Evolutionary conservation across 2,329 filamentous ascomycete species (phyloP), one percentile per base, ranked within the genome.

Genomic region (Dactylella cylindrospora): DNA sequence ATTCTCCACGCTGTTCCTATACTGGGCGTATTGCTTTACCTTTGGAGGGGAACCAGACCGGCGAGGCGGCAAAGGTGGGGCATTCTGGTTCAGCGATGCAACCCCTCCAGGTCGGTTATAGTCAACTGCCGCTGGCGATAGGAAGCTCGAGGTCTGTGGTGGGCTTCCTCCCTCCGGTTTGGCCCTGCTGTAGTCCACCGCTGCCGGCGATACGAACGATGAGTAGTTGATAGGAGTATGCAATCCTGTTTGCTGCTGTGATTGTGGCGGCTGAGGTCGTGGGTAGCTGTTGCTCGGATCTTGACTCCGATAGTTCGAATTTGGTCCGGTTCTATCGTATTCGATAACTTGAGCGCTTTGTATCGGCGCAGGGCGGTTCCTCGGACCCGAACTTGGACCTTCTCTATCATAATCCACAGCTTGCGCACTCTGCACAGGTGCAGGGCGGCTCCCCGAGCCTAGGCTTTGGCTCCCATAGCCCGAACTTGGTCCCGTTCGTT

Each of bases 361-460:
- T n/a, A n/a, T n/a, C n/a, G n/a, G n/a, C n/a, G n/a, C n/a, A n/a
- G n/a, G n/a, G n/a, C n/a, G n/a, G n/a, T n/a, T n/a, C n/a, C n/a
- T n/a, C n/a, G n/a, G n/a, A n/a, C n/a, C n/a, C n/a, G n/a, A n/a
- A n/a, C 15, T 23, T 4, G 49, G 31, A 17, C 29, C 19, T 4
- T 13, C n/a, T 29, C 38, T 20, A 13, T 43, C 20, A 17, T 52
- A 52, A 2, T 52, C 49, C 17, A 44, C 49, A n/a, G 12, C 47
- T 17, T 38, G n/a, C 1, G 35, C 47, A 15, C 36, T 29, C 6
- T 15, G 35, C 35, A 28, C n/a, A n/a, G n/a, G n/a, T n/a, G n/a
- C n/a, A n/a, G n/a, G n/a, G n/a, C n/a, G n/a, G n/a, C n/a, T n/a
- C n/a, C n/a, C n/a, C n/a, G n/a, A n/a, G n/a, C n/a, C n/a, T n/a